Percentiles rank a stretch among this genome's conserved stretches.
These are phyloP conservation scores for Claviceps humidiphila DNA, from an alignment of 2,329 filamentous ascomycete species.

Conservation along the genomic window DNA sequence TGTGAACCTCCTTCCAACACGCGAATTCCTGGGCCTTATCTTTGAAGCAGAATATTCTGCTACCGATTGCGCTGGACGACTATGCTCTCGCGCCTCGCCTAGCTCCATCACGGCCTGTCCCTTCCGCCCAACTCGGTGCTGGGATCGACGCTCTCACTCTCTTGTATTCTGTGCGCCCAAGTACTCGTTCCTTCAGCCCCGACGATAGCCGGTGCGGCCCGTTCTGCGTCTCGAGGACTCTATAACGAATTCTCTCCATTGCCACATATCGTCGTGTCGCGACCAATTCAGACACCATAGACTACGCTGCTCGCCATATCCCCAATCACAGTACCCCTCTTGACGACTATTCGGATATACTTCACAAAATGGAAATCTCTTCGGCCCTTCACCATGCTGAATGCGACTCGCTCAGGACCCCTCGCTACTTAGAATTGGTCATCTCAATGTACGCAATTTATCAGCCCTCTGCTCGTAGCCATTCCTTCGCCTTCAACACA, in stretches of 20 bases:
- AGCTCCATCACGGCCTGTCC: neutral
- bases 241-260: neutral
- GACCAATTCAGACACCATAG: neutral
- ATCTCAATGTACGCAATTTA: slow-evolving; percentile 36
- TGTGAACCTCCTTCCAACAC: no score
- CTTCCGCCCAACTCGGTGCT: neutral
- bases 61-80: neutral
- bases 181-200: neutral
- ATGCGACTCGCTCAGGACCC: slow-evolving; percentile 39
- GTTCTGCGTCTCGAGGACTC: neutral
- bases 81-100: slow-evolving; percentile 2
- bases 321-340: neutral
- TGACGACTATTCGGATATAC: neutral
- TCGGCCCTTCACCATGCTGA: slow-evolving; percentile 5
- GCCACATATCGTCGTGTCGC: neutral
- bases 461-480: neutral
- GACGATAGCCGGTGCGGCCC: neutral
- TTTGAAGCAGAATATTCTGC: neutral
- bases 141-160: neutral
- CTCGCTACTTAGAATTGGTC: slow-evolving; percentile 40
- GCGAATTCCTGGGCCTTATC: no score
- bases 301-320: neutral
- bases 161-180: neutral
- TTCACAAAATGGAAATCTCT: neutral
- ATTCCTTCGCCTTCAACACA: neutral